These are phyloP conservation scores for Suillus sp. DNA, from an alignment of 768 basidiomycete genomes.

Conservation along the genomic window DNA sequence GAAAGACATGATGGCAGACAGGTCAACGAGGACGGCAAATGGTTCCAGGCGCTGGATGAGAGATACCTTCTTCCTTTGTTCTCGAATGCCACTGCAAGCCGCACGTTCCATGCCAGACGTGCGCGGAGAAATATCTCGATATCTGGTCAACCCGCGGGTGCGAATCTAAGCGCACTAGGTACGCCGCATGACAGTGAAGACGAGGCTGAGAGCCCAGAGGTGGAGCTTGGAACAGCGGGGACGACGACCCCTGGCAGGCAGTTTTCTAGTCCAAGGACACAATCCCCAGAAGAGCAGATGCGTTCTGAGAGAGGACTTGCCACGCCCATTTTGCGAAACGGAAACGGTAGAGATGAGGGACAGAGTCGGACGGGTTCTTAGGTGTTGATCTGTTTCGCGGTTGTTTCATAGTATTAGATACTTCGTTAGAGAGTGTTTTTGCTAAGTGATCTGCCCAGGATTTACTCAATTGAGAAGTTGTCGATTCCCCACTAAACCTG, in stretches of 20 bases:
- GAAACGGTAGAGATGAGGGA: slow-evolving; percentile 37
- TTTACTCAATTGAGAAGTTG: background rate
- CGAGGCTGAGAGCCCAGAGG: slow-evolving; percentile 44
- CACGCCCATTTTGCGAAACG: slow-evolving; percentile 61
- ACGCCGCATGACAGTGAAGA: slow-evolving; percentile 43
- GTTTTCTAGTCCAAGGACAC: slow-evolving; percentile 22
- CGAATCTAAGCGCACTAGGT: slow-evolving; percentile 27
- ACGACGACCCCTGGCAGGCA: slow-evolving; percentile 15
- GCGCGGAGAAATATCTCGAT: slow-evolving; percentile 52
- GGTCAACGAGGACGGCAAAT: slow-evolving; percentile 78
- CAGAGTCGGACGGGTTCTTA: slow-evolving; percentile 13
- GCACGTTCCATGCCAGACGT: slow-evolving; percentile 80
- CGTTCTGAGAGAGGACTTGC: slow-evolving; percentile 63
- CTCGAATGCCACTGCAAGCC: slow-evolving; percentile 87
- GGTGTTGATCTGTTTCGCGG: background rate
- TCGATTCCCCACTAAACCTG: background rate
- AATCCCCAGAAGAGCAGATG: slow-evolving; percentile 47
- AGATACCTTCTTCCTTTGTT: slow-evolving; percentile 91
- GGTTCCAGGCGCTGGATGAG: slow-evolving; percentile 96
- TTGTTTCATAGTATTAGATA: slow-evolving; percentile 6
- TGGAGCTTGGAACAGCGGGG: slow-evolving; percentile 42
- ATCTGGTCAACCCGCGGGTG: slow-evolving; percentile 17
- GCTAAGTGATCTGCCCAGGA: slow-evolving; percentile 1
- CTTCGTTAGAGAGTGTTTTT: background rate
- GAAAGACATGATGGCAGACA: slow-evolving; percentile 20